Percentiles rank a stretch among this genome's conserved stretches.
Conservation (phyloP, 495 filamentous ascomycete genomes). For the Penicillium herquei region DNA sequence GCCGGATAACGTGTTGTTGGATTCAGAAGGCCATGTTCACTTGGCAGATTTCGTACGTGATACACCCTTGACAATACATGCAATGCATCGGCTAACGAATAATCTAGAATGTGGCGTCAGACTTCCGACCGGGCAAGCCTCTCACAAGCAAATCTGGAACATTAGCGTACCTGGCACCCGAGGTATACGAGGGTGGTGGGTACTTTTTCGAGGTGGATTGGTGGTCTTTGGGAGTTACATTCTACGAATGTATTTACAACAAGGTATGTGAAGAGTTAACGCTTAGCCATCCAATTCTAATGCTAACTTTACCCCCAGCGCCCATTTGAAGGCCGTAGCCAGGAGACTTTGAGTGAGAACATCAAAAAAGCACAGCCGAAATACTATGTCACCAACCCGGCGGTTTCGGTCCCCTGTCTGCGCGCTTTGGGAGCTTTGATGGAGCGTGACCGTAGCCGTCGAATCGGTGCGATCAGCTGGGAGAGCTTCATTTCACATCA, state of each 20-base stretch:
- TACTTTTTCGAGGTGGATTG: constrained; percentile 90
- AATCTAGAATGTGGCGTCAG: constrained; percentile 88
- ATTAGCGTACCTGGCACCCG: constrained; percentile 90
- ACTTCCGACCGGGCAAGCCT: constrained; percentile 76
- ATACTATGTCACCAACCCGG: constrained; percentile 85
- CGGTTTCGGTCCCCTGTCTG: constrained; percentile 80
- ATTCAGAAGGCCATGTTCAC: constrained; percentile 94
- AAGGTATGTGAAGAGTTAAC: constrained; percentile 59
- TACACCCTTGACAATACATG: background rate
- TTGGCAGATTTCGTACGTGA: constrained; percentile 90
- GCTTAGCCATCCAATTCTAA: constrained; percentile 14
- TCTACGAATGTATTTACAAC: constrained; percentile 99
- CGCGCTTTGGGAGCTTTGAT: constrained; percentile 81
- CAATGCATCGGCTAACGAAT: constrained; percentile 9
- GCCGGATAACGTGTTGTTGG: constrained; percentile 93
- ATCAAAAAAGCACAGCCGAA: constrained; percentile 82
- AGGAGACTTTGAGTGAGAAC: constrained; percentile 72
- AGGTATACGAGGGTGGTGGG: constrained; percentile 86
- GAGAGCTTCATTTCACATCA: constrained; percentile 79
- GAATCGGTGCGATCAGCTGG: constrained; percentile 78
- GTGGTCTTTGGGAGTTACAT: constrained; percentile 96
- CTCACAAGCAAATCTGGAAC: constrained; percentile 96
- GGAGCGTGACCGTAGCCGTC: constrained; percentile 72
- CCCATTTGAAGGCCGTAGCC: constrained; percentile 86
- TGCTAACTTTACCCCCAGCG: constrained; percentile 50